Conservation (phyloP, 2,329 filamentous ascomycete genomes). For the Leptographium galeiforme region DNA sequence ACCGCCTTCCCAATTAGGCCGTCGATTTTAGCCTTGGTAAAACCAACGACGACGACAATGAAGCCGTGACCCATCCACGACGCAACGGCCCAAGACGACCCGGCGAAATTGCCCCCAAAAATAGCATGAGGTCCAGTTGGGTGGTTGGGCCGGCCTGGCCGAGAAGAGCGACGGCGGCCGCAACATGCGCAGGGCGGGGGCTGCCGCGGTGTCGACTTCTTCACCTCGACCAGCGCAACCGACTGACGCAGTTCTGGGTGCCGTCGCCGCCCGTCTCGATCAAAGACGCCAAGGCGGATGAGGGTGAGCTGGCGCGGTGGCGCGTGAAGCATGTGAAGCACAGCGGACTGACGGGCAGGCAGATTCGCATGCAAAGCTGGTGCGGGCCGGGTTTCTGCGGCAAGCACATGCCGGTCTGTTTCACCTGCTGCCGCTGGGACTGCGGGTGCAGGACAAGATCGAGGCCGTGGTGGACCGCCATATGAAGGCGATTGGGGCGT, state of each 20-base stretch:
- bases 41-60: not conserved
- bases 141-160: no score
- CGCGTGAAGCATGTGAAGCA: not conserved
- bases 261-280: constrained; percentile 47
- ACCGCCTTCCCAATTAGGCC: constrained; percentile 9
- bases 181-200: no score
- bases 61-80: no score
- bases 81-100: no score
- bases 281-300: constrained; percentile 42
- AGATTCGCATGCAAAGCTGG: constrained; percentile 54
- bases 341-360: not conserved
- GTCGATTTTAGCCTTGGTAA: not conserved
- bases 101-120: no score
- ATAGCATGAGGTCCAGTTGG: no score
- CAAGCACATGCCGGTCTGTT: constrained; percentile 82
- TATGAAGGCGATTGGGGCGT: constrained; percentile 73
- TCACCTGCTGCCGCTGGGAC: constrained; percentile 76
- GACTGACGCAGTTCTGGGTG: constrained; percentile 66
- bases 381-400: constrained; percentile 59
- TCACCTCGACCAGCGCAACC: constrained; percentile 17
- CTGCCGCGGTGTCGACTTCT: constrained; percentile 5
- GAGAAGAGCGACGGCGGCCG: no score
- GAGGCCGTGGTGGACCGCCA: constrained; percentile 77
- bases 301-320: constrained; percentile 26
- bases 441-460: constrained; percentile 78